Evolutionary conservation across 768 basidiomycete species (phyloP), one percentile per base, ranked within the genome.

Genomic region (Kwoniella dejecticola): DNA sequence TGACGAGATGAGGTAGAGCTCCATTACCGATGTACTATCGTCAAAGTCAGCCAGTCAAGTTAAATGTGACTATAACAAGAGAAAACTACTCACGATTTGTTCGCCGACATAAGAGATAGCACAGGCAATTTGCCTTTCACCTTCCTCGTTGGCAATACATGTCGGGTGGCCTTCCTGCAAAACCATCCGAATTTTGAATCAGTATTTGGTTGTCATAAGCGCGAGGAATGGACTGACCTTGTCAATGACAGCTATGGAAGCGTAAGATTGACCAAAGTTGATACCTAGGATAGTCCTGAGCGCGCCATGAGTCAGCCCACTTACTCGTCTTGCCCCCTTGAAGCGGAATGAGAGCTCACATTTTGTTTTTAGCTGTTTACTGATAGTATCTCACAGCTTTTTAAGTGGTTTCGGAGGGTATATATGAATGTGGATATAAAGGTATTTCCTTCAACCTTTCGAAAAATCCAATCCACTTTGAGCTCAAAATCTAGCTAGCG

Each of bases 131-230:
- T 99, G 95, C 30, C 96, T 88, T 76, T 97, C 95, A 29, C 96
- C 95, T 77, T 98, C 95, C 77, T 98, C 94, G 77, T 97, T 98
- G 4, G 94, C 96, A 63, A 98, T 97, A 77, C 91, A 95, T 74
- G 93, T 90, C 42, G 94, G 88, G 29, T 89, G 82, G 12, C 90
- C 90, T 80, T 96, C 92, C 91, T 94, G 64, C 29, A 57, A 21
- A 11, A n/a, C 15, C 10, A 31, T 33, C 2, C 29, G n/a, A n/a
- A n/a, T n/a, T n/a, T n/a, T n/a, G n/a, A n/a, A 24, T 31, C 27
- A 33, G 19, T 30, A n/a, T 29, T 30, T 7, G 5, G 15, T 13
- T 31, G 19, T 4, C n/a, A 10, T n/a, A n/a, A 30, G 19, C 24
- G 33, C 21, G 3, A 33, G 19, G 21, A 47, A 1, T 24, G 19